These are phyloP conservation scores for Arthrobotrys conoides DNA, from an alignment of 2,329 filamentous ascomycete species.

Conservation along the genomic window DNA sequence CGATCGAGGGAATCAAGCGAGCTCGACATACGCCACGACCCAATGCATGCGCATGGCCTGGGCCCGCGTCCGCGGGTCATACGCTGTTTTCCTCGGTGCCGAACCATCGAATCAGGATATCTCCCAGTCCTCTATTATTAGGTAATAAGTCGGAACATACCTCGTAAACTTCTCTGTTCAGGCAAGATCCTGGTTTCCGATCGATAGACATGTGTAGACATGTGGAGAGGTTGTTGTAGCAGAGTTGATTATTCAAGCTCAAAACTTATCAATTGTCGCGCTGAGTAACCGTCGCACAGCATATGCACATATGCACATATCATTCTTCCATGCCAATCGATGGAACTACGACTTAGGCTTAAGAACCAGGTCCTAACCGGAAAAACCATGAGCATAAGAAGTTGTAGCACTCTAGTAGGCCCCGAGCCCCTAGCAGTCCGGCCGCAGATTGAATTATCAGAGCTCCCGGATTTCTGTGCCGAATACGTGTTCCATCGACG, in stretches of 20 bases:
- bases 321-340: no score
- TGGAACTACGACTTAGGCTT: not conserved
- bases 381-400: not conserved
- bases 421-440: not conserved
- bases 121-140: no score
- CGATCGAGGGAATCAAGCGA: constrained; percentile 2
- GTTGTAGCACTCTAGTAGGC: not conserved
- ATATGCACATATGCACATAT: not conserved
- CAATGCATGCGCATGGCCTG: constrained; percentile 9
- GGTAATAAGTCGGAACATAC: no score
- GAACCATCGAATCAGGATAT: no score
- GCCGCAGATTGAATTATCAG: no score
- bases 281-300: no score
- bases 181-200: not conserved
- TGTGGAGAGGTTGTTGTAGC: constrained; percentile 4
- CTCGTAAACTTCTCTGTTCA: not conserved
- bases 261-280: no score
- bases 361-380: no score
- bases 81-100: no score
- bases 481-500: not conserved
- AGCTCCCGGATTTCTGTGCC: not conserved
- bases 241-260: not conserved
- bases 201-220: not conserved
- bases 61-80: no score
- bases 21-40: not conserved